phyloP scores from a whole-genome alignment of 306 rosid species.

The Hylodesmum podocarpum region DNA sequence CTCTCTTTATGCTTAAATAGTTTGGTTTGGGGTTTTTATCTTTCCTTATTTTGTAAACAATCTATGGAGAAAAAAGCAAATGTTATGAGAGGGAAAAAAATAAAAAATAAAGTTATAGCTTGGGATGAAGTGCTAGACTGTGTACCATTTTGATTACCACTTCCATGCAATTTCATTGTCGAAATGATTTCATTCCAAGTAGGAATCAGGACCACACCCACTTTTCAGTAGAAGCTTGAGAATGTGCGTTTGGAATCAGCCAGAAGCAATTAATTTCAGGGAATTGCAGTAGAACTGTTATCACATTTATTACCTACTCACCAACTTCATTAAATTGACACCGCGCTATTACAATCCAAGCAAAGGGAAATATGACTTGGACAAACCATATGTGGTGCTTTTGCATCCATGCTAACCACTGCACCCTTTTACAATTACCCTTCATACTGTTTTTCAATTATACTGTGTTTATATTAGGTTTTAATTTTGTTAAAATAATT shows the following conservation, averaged over 20 bases:
- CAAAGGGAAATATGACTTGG: slow-evolving; percentile 5
- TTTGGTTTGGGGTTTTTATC: neutral
- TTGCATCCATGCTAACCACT: slow-evolving; percentile 7
- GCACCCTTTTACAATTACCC: neutral
- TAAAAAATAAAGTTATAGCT: neutral
- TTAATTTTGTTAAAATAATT: too few species aligned
- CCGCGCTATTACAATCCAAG: slow-evolving; percentile 15
- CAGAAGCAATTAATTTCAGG: slow-evolving; percentile 32
- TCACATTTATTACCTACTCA: slow-evolving; percentile 40
- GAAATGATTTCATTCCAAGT: slow-evolving; percentile 65
- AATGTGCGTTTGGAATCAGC: slow-evolving; percentile 21
- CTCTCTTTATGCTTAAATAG: slow-evolving; percentile 3
- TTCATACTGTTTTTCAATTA: too few species aligned
- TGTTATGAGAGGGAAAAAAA: slow-evolving; percentile 6
- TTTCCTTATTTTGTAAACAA: slow-evolving; percentile 10
- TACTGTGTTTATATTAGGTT: too few species aligned
- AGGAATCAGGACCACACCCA: slow-evolving; percentile 64
- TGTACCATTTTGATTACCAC: slow-evolving; percentile 30
- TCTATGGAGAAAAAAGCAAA: slow-evolving; percentile 5
- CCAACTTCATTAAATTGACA: slow-evolving; percentile 45
- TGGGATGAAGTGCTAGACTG: slow-evolving; percentile 27
- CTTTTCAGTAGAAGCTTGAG: slow-evolving; percentile 7
- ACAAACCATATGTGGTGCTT: neutral
- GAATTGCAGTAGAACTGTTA: slow-evolving; percentile 35
- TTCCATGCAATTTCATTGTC: slow-evolving; percentile 62